Evolutionary conservation across 352 stramenopile species (phyloP).

Genomic region (Peronospora belbahrii): DNA sequence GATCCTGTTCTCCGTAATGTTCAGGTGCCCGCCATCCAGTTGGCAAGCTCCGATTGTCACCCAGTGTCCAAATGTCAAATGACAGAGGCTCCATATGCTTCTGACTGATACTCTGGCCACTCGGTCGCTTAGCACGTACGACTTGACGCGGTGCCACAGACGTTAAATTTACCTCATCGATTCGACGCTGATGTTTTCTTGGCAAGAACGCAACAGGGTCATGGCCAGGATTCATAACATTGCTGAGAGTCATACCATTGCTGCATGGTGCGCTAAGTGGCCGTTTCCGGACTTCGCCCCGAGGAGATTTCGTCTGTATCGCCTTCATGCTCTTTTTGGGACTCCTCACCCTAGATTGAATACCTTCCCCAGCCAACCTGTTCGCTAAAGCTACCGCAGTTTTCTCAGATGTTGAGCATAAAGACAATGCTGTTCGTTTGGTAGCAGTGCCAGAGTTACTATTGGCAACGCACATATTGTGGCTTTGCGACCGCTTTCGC

Average conservation of each 20-base stretch:
- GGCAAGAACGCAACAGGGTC: slow-evolving; percentile 23
- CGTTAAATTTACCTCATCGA: slow-evolving; percentile 19
- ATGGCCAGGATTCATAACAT: slow-evolving; percentile 6
- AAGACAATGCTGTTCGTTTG: slow-evolving; percentile 10
- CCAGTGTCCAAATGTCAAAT: slow-evolving; percentile 28
- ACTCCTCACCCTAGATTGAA: slow-evolving; percentile 14
- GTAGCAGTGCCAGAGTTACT: slow-evolving; percentile 5
- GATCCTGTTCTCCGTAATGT: background rate
- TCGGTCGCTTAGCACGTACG: slow-evolving; percentile 20
- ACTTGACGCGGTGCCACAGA: slow-evolving; percentile 26
- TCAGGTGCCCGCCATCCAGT: slow-evolving; percentile 21
- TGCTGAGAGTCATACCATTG: slow-evolving; percentile 5
- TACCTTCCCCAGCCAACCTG: slow-evolving; percentile 18
- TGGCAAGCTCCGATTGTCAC: slow-evolving; percentile 53
- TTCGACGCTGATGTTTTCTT: slow-evolving; percentile 33
- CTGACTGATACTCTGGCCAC: slow-evolving; percentile 27
- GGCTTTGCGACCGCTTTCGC: slow-evolving; percentile 19
- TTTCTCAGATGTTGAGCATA: slow-evolving; percentile 10
- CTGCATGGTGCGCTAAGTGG: slow-evolving; percentile 8
- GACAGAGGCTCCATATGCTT: slow-evolving; percentile 30
- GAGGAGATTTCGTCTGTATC: slow-evolving; percentile 21
- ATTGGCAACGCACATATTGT: slow-evolving; percentile 12
- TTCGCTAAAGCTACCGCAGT: slow-evolving; percentile 10
- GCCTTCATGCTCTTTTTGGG: slow-evolving; percentile 23
- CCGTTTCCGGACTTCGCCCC: slow-evolving; percentile 18